Evolutionary conservation across 495 filamentous ascomycete species (phyloP).

Genomic region (Penicillium malachiteum): DNA sequence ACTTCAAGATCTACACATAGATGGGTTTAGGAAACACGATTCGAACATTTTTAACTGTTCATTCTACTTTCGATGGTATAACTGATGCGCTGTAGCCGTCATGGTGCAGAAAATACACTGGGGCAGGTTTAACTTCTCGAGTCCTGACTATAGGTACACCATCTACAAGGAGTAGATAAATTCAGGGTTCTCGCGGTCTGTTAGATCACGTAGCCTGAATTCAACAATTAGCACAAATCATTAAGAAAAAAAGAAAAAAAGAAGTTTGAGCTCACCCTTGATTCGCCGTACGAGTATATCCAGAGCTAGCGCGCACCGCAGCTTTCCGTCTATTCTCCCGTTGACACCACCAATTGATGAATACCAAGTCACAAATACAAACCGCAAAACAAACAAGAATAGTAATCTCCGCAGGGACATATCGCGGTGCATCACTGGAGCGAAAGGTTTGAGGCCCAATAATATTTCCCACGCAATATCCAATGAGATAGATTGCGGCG

Average conservation of each 20-base stretch:
- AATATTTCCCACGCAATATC: constrained; percentile 62
- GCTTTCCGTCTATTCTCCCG: constrained; percentile 28
- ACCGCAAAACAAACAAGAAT: constrained; percentile 46
- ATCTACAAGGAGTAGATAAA: too few species aligned
- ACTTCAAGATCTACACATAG: too few species aligned
- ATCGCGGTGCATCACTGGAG: constrained; percentile 39
- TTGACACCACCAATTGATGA: constrained; percentile 43
- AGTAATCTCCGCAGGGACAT: constrained; percentile 62
- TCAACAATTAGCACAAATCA: too few species aligned
- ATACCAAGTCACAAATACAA: constrained; percentile 36
- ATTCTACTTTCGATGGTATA: too few species aligned
- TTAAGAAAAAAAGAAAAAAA: neutral
- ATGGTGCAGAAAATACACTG: too few species aligned
- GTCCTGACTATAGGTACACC: too few species aligned
- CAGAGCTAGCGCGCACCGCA: constrained; percentile 2
- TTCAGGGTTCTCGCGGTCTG: too few species aligned
- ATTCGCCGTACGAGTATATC: constrained; percentile 5
- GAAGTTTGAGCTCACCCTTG: constrained; percentile 17
- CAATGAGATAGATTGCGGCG: constrained; percentile 54
- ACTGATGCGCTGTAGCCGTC: too few species aligned
- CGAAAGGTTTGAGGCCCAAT: constrained; percentile 56
- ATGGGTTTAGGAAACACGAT: too few species aligned
- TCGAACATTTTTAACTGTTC: too few species aligned
- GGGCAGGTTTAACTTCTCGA: too few species aligned
- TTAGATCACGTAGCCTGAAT: too few species aligned